Evolutionary conservation across 225 moss, liverwort and hornwort species (phyloP), one percentile per base, ranked within the genome.

Genomic region (Anthoceros angustus): DNA sequence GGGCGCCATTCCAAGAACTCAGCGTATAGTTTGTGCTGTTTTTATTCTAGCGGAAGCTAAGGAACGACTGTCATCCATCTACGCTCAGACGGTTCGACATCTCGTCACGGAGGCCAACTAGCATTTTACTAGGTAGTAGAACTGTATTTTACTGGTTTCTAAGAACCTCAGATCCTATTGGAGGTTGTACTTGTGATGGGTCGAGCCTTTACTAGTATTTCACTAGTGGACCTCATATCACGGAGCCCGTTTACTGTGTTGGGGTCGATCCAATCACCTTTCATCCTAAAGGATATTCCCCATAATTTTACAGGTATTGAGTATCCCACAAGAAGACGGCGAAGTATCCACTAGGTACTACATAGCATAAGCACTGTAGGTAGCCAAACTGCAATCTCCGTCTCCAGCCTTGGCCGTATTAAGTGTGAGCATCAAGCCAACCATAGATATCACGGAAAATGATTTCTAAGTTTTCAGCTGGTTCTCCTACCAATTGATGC

Each of bases 401-500:
- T 23, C 74, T 70, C 0, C 76, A 74, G 0, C 68, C 76, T 46
- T 66, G 69, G 48, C 62, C 23, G 68, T 71, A 70, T 32, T 64
- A 63, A 21, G 73, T 20, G 60, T 55, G 82, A 41, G 80, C 72
- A 18, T 86, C 86, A 0, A 93, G 80, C 87, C 87, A 93, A 8
- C 74, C 66, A 21, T 72, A 74, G 38, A 89, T 71, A 42, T 79
- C 69, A 20, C 70, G 78, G 61, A 89, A 93, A 18, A 93, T 87
- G 73, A 78, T 74, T 69, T 86, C 87, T 12, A 89, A 79, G 62
- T 76, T 80, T 67, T 84, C 86, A 6, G 82, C 62, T 14, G 89
- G 71, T 75, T 93, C 89, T 43, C 93, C 93, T 5, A 89, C 74
- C n/a, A 93, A 73, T 69, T 93, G 89, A 74, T 93, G 93, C 89